phyloP scores from a whole-genome alignment of 2,329 filamentous ascomycete species.

The Pyrenochaeta sp. region DNA sequence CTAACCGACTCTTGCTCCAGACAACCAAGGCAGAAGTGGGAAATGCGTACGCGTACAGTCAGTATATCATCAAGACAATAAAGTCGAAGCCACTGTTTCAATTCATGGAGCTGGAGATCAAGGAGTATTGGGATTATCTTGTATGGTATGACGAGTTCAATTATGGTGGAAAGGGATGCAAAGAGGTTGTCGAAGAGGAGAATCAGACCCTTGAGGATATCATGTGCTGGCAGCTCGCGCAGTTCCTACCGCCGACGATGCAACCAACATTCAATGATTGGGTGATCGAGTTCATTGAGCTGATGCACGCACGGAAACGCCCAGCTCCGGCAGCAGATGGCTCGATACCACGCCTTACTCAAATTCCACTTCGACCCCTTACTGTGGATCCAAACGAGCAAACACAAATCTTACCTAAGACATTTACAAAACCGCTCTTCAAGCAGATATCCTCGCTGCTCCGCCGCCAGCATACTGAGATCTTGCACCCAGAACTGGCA shows the following conservation, averaged over 20 bases:
- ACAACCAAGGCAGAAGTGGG: constrained; percentile 97
- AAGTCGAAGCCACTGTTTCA: constrained; percentile 95
- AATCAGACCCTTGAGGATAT: constrained; percentile 86
- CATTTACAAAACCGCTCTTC: constrained; percentile 88
- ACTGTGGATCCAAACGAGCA: constrained; percentile 65
- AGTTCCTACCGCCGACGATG: constrained; percentile 81
- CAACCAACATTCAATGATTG: constrained; percentile 89
- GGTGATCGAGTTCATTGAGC: constrained; percentile 92
- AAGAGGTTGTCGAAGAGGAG: constrained; percentile 78
- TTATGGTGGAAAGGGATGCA: constrained; percentile 93
- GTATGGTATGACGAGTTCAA: constrained; percentile 99
- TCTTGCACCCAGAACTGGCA: constrained; percentile 87
- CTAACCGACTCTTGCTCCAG: constrained; percentile 88
- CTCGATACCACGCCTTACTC: constrained; percentile 64
- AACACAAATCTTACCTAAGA: constrained; percentile 76
- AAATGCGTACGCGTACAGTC: constrained; percentile 94
- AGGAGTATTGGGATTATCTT: constrained; percentile 99
- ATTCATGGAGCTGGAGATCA: constrained; percentile 96
- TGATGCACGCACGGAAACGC: constrained; percentile 89
- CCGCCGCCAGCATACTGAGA: constrained; percentile 83
- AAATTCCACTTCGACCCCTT: constrained; percentile 65
- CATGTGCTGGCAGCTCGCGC: constrained; percentile 98
- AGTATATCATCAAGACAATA: constrained; percentile 98
- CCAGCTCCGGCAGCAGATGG: constrained; percentile 56
- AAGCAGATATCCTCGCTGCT: constrained; percentile 87